phyloP scores from a whole-genome alignment of 176 grass and related monocot genomes.

The Musa schizocarpa region DNA sequence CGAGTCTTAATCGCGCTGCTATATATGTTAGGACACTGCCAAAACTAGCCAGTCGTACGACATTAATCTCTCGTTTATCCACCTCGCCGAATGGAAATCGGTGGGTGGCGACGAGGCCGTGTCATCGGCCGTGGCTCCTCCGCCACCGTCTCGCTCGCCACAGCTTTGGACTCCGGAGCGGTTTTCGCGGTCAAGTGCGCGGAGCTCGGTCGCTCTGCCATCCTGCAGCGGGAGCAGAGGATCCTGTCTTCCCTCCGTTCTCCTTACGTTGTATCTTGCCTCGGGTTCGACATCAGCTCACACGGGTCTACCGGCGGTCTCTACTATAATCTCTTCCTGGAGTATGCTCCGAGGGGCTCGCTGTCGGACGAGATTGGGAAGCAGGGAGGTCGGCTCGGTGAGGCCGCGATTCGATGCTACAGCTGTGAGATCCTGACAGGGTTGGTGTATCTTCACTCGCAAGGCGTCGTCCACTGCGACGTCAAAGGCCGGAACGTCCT shows the following conservation, averaged over 20 bases:
- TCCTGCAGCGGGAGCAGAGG: constrained; percentile 6
- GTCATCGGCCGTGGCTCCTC: constrained; percentile 17
- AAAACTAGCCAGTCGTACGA: background rate
- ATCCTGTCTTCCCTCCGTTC: constrained; percentile 3
- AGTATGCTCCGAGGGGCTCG: constrained; percentile 1
- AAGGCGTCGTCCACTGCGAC: constrained; percentile 5
- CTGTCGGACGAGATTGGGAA: background rate
- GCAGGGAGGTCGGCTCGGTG: background rate
- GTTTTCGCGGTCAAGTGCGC: constrained; percentile 19
- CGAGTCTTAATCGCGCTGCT: too few species aligned
- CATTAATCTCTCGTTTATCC: background rate
- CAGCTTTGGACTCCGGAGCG: background rate
- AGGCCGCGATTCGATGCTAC: background rate
- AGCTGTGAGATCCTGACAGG: background rate
- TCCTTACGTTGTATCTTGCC: constrained; percentile 7
- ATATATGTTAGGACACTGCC: too few species aligned
- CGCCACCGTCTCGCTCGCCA: constrained; percentile 13
- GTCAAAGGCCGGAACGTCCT: constrained; percentile 9
- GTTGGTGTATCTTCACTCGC: background rate
- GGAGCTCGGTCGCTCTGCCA: constrained; percentile 1
- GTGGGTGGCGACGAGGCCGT: constrained; percentile 6
- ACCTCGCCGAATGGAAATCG: background rate
- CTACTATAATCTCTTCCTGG: constrained; percentile 12
- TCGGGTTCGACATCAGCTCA: constrained; percentile 8
- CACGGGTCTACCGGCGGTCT: background rate